Conservation (phyloP, 1,284 basidiomycete species). For the Pterulicium gracile region DNA sequence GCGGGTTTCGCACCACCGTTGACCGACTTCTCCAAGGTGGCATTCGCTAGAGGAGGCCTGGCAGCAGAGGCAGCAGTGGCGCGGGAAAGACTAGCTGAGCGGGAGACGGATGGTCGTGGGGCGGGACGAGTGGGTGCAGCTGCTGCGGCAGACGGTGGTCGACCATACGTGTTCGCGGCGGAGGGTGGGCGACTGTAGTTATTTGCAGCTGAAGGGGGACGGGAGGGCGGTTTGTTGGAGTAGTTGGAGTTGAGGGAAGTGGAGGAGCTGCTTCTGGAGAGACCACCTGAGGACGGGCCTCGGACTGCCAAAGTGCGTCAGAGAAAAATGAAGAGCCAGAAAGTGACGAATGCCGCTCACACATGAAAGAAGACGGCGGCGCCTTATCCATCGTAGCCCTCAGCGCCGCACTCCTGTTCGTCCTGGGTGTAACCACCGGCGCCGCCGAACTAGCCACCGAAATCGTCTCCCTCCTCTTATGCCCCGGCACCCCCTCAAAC, state of each 20-base stretch:
- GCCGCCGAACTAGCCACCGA: slow-evolving; percentile 52
- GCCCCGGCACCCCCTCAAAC: slow-evolving; percentile 74
- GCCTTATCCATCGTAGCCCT: slow-evolving; percentile 18
- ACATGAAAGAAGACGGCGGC: slow-evolving; percentile 49
- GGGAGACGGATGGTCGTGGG: slow-evolving; percentile 11
- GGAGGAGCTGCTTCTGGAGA: slow-evolving; percentile 30
- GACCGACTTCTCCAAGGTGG: neutral
- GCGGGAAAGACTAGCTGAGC: slow-evolving; percentile 11
- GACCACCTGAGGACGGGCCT: slow-evolving; percentile 19
- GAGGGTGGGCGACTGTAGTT: slow-evolving; percentile 3
- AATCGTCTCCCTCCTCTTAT: slow-evolving; percentile 67
- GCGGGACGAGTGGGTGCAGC: slow-evolving; percentile 8
- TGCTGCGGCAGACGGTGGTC: too few species aligned
- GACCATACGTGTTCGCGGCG: neutral
- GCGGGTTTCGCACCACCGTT: neutral
- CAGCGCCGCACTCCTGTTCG: slow-evolving; percentile 61
- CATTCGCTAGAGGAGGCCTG: slow-evolving; percentile 10
- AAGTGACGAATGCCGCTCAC: slow-evolving; percentile 26
- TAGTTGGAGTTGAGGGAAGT: slow-evolving; percentile 14
- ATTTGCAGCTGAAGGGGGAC: slow-evolving; percentile 17
- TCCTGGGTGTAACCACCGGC: slow-evolving; percentile 52
- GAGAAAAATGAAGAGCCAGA: slow-evolving; percentile 3
- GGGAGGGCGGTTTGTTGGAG: slow-evolving; percentile 13
- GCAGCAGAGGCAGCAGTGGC: slow-evolving; percentile 15
- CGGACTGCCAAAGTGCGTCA: slow-evolving; percentile 32